Base-by-base conservation (phyloP, 129 eudicot species). In the Oenanthe sinensis region DNA sequence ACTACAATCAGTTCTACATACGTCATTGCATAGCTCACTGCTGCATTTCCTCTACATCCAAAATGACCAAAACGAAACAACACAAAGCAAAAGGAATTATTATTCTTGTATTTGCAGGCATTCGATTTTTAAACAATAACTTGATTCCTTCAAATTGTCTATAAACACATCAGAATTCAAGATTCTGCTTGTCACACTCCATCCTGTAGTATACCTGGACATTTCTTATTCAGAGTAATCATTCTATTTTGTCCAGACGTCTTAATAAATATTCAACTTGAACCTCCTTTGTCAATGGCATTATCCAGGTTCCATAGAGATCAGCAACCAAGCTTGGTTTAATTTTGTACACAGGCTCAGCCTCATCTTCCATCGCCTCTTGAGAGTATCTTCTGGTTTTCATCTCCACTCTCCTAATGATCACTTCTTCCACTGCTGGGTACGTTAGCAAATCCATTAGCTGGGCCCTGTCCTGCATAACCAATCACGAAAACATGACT, bases 261-360 rank as follows among this genome's bases (percentile, higher is more conserved):
- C 96, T 90, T 83, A 90, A 80, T 55, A 93, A 72, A 82, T 93
- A 93, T 84, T 86, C 82, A 40, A 90, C 90, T 75, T 93, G 96
- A 65, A 93, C 98, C 80, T 87, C 86, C 79, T 93, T 93, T 4
- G 98, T 93, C 71, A 93, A 75, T 24, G 96, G 98, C 98, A 93
- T 93, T 72, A 93, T 93, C 98, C 98, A 90, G 43, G 80, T 89
- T 78, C 92, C 92, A 70, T 93, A 93, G 12, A 90, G 83, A 83
- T 87, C 88, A 65, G 94, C 98, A 69, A 93, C 94, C 26, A 93
- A 84, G 77, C 77, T 80, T 37, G 98, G 98, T 50, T 88, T 87
- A 71, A 93, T 93, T 81, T 90, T 93, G 89, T 89, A 93, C 13
- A 86, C 96, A 0, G 90, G 87, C 19, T 84, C 87, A 5, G 77